Conservation (phyloP, 1,139 yeast species). For the Yamadazyma mexicana region DNA sequence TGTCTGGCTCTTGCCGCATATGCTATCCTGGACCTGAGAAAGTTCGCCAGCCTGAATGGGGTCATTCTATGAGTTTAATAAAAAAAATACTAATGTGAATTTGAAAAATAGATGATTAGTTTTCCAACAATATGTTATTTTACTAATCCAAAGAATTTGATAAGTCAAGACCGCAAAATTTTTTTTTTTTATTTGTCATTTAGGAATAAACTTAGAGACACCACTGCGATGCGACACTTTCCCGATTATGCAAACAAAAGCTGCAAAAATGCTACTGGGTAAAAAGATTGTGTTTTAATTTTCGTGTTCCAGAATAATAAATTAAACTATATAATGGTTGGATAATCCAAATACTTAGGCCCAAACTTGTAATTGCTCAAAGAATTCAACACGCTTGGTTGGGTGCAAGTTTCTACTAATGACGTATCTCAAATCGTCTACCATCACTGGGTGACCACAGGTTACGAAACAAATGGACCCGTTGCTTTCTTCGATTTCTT, state of each 20-base stretch:
- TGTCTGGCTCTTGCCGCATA: background rate
- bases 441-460: constrained; percentile 57
- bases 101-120: background rate
- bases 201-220: background rate
- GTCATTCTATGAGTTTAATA: background rate
- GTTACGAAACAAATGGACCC: constrained; percentile 45
- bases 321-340: background rate
- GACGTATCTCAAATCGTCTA: constrained; percentile 45
- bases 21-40: background rate
- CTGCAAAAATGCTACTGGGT: background rate
- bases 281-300: background rate
- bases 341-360: constrained; percentile 24
- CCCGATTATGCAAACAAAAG: background rate
- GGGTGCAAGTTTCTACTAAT: constrained; percentile 25
- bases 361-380: constrained; percentile 44
- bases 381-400: constrained; percentile 35
- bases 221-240: background rate
- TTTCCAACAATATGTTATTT: background rate
- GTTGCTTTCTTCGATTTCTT: constrained; percentile 26
- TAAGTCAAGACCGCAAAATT: constrained; percentile 3
- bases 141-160: constrained; percentile 4
- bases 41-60: background rate
- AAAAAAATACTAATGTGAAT: background rate
- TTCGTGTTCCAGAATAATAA: background rate
- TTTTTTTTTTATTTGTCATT: too few species aligned